Percentiles rank a stretch among this genome's conserved stretches.
phyloP scores from a whole-genome alignment of 2,329 filamentous ascomycete species.

The Ilyonectria destructans region DNA sequence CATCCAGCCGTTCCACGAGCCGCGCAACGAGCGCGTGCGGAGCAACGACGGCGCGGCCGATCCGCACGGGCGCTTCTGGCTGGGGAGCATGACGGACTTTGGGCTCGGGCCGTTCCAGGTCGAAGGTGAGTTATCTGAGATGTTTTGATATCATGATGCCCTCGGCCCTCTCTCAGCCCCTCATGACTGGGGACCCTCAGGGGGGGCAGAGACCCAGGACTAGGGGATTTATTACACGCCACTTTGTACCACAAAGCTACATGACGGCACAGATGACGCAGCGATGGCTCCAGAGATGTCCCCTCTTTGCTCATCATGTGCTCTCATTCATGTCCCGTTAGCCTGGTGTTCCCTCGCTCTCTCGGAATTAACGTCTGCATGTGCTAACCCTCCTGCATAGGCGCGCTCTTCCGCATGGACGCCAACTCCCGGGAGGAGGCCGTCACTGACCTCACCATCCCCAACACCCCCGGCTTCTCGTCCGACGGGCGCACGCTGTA shows the following conservation, averaged over 20 bases:
- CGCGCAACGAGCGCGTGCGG: conserved; percentile 69
- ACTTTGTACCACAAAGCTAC: conserved; percentile 34
- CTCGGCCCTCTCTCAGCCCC: conserved; percentile 32
- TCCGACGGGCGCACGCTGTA: conserved; percentile 82
- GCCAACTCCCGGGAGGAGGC: conserved; percentile 73
- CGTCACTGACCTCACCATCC: conserved; percentile 79
- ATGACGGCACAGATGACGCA: background rate
- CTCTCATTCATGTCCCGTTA: background rate
- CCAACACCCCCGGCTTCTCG: conserved; percentile 90
- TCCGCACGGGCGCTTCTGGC: conserved; percentile 86
- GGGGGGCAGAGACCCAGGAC: no score
- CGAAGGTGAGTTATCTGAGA: conserved; percentile 63
- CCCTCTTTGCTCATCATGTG: no score
- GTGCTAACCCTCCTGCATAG: conserved; percentile 58
- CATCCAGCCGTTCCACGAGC: conserved; percentile 64
- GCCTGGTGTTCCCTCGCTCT: background rate
- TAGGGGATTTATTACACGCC: no score
- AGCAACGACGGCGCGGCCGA: conserved; percentile 91
- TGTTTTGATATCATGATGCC: conserved; percentile 12
- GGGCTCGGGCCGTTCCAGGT: conserved; percentile 70
- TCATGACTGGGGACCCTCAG: no score
- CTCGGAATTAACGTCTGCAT: background rate
- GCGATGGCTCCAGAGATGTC: no score
- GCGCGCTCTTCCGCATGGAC: conserved; percentile 81
- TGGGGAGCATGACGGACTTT: conserved; percentile 89